Base-by-base conservation (phyloP, 352 stramenopile genomes). In the Globisporangium parvum region DNA sequence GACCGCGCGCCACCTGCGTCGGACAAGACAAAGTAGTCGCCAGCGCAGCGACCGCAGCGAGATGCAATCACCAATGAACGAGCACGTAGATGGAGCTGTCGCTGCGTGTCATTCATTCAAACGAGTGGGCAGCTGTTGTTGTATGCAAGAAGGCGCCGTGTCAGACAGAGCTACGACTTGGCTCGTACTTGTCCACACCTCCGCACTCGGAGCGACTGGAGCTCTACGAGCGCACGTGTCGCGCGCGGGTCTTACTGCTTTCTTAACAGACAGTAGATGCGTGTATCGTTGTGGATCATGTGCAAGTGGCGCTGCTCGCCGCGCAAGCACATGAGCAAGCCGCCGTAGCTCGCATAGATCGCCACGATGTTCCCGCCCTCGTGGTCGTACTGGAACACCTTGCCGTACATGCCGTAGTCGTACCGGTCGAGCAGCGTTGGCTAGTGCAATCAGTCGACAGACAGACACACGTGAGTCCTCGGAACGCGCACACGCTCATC, bases 341-440 rank as follows among this genome's bases (percentile, higher is more conserved):
- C 96, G 54, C 96, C 96, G 75, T 98, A 99, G 56, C 88, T 98
- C 51, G 96, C 88, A 55, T 97, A 96, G 70, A 98, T 96, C 28
- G 91, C 80, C 39, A 98, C 87, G 57, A 88, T 86, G 61, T 95
- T 96, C 70, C 95, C 92, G 55, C 95, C 96, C 60, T 97, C 85
- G 72, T 98, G 95, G 61, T 96, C 85, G 65, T 98, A 97, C 71
- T 98, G 89, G 80, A 98, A 99, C 26, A 99, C 91, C 61, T 97
- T 96, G 64, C 96, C 96, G 76, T 98, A 98, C 95, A 99, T 99
- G 39, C 97, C 96, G 70, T 99, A 99, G 77, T 99, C 96, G 68
- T 98, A 99, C 61, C 97, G 95, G 73, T 98, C 95, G 47, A 98
- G 79, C 33, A 99, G 80, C 24, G 92, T 97, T 28, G 91, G 80